Base-by-base conservation (phyloP, 1,284 basidiomycete species). In the Ustilago lituana region DNA sequence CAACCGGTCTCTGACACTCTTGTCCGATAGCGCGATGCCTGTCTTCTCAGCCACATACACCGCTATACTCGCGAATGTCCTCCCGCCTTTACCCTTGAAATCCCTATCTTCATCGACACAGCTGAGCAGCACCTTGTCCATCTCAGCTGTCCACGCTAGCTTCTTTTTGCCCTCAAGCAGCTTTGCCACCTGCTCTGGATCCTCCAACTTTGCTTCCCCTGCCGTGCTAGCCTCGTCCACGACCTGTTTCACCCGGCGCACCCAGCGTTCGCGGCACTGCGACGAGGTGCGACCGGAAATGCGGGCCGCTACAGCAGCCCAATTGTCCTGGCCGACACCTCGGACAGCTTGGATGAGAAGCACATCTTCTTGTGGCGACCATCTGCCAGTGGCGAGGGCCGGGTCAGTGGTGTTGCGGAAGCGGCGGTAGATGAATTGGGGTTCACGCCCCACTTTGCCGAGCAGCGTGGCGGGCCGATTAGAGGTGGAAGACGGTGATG, bases 211-310 rank as follows among this genome's bases (percentile, higher is more conserved):
- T 14, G 14, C 37, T 11, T 36, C 36, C 29, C 36, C 45, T 5
- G 32, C 32, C n/a, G n/a, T n/a, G 2, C 32, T 32, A 2, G 38
- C 20, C 31, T 50, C 46, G 14, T 41, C 45, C 5, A 54, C 37
- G 9, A 65, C 24, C 41, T 50, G 53, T 32, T 56, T 60, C 12
- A 73, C 33, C 8, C 70, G 44, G 4, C 65, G 51, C 14, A 20
- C 35, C 50, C 49, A 73, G 15, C 66, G 49, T 32, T 73, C 70
- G 17, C 70, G 46, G 20, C 65, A 69, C 46, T 73, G 70, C 1
- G 39, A 41, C 14, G 55, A 58, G 35, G 52, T 73, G 23, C 70
- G 43, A 10, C 61, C 66, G 19, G 38, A 17, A 8, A 73, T 47
- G 3, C 67, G 50, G 0, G 59, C 57, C 10, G 61, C 53, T 15